Evolutionary conservation across 495 filamentous ascomycete species (phyloP), one percentile per base, ranked within the genome.

Genomic region (Lindgomyces ingoldianus): DNA sequence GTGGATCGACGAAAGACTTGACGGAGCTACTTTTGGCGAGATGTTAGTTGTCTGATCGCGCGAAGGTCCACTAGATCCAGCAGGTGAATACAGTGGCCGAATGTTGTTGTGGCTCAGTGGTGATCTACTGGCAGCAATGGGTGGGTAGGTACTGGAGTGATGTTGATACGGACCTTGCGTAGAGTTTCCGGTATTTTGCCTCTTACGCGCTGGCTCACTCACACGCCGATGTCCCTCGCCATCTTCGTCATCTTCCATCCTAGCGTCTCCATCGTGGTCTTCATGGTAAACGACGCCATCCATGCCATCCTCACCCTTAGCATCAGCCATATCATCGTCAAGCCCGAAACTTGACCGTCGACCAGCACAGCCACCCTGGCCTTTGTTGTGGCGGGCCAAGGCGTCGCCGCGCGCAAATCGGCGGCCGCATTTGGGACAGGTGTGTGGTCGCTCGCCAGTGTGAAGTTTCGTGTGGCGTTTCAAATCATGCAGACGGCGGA

Each of bases 381-480:
- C 94, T 75, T 98, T 97, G 70, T 90, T 94, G 73, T 99, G 94
- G 48, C 94, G 85, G 27, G 94, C 94, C 24, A 99, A 76, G 16
- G 94, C 94, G 77, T 99, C 94, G 4, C 94, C 94, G 60, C 94
- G 88, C 27, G 94, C 94, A 77, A 99, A 99, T 56, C 91, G 88
- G 54, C 94, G 84, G 42, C 93, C 91, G 72, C 94, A 98, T 73
- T 93, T 96, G 27, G 89, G 87, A 68, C 94, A 99, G 11, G 91
- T 89, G 70, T 98, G 94, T 11, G 93, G 92, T 65, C 95, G 87
- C 77, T 99, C 94, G 16, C 94, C 94, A 14, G 95, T 97, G 73
- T 99, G 94, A 18, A 99, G 83, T 74, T 98, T 98, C 46, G 87
- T 90, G 73, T 99, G 94, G 44, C 94, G 85, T 78, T 99, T 99